Base-by-base conservation (phyloP, 129 eudicot species). In the Flaveria trinervia region DNA sequence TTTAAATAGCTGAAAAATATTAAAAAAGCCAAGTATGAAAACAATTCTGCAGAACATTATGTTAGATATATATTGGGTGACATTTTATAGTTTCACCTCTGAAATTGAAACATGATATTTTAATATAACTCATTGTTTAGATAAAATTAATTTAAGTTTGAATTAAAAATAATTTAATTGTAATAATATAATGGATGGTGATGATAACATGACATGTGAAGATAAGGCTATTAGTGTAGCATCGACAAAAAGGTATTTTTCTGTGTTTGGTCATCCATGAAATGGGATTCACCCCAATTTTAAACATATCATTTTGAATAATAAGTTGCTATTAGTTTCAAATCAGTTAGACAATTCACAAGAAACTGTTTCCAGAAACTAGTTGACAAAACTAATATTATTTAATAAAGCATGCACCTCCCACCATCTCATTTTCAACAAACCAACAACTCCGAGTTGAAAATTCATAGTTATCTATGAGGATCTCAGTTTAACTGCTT, bases 191-290 rank as follows among this genome's bases (percentile, higher is more conserved):
- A 72, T 25, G 44, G 9, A 33, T 33, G 39, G 5, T 54, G 65
- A 45, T 20, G 36, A 75, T 80, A 66, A 73, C 69, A 73, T 65
- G 79, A 54, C 83, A 80, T 80, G 79, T 80, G 75, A 14, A 14
- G 10, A 45, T 60, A 54, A 43, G 75, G 64, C 13, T 52, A 65
- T 73, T 80, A 54, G 62, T 65, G 68, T 67, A 73, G 66, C 7
- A 60, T 51, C 41, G 66, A n/a, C 15, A n/a, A 73, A 64, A 77
- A 65, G 52, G 61, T n/a, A 12, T 26, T 7, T 61, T 80, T 66
- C 44, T 66, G 75, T 55, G 79, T 80, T 56, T 80, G 69, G 70
- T 65, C 51, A 66, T 66, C 51, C 66, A 67, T 73, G 70, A 80
- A 80, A 73, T 73, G 83, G 75, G 83, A 80, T 73, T 39, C 52